Conservation (phyloP, 1,139 yeast genomes). For the Debaryomyces fabryi region DNA sequence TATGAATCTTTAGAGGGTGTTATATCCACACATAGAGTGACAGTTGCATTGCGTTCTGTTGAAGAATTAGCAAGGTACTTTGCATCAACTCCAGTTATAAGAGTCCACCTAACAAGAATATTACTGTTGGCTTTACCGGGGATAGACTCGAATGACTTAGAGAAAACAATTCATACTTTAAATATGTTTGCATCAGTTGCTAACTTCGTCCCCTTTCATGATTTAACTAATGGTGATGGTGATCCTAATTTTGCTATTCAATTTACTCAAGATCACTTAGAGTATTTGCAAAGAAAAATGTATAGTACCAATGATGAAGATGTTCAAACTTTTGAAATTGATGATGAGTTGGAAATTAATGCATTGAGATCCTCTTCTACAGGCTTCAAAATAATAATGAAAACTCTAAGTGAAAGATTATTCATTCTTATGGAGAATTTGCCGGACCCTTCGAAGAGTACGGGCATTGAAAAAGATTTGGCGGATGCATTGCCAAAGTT, state of each 20-base stretch:
- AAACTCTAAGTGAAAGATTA: conserved; percentile 58
- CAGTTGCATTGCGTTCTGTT: conserved; percentile 70
- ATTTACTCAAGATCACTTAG: conserved; percentile 67
- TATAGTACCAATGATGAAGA: conserved; percentile 21
- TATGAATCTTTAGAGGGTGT: conserved; percentile 84
- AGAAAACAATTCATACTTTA: conserved; percentile 70
- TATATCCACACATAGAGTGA: conserved; percentile 80
- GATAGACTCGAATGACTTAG: conserved; percentile 85
- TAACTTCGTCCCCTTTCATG: conserved; percentile 70
- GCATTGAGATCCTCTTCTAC: conserved; percentile 78
- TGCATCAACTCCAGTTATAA: conserved; percentile 62
- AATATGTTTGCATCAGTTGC: conserved; percentile 74
- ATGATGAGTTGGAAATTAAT: conserved; percentile 47
- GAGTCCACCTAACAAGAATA: conserved; percentile 80
- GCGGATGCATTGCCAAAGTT: conserved; percentile 65
- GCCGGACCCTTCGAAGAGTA: conserved; percentile 59
- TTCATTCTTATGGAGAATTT: conserved; percentile 74
- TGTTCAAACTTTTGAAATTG: conserved; percentile 27
- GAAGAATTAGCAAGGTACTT: conserved; percentile 69
- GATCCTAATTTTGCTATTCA: conserved; percentile 68
- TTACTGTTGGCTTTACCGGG: conserved; percentile 75
- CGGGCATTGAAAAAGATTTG: conserved; percentile 53
- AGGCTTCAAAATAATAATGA: conserved; percentile 65
- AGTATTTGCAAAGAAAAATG: conserved; percentile 43
- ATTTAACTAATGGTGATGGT: conserved; percentile 45